Evolutionary conservation across 352 stramenopile species (phyloP).

Genomic region (Bremia lactucae): DNA sequence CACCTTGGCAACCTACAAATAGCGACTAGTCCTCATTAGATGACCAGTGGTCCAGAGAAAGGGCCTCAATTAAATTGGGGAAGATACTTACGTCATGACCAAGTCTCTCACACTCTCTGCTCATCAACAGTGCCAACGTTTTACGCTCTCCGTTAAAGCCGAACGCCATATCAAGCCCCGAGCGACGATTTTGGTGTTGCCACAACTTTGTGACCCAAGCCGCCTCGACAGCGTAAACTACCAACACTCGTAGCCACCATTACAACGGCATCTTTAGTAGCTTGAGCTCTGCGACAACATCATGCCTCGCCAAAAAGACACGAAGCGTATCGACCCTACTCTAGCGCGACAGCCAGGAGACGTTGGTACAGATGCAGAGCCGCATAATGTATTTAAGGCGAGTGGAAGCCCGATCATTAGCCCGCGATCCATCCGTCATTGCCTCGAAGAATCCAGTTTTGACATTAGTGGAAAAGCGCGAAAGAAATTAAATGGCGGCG

Average conservation of each 20-base stretch:
- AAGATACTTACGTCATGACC: too few species aligned
- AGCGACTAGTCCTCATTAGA: too few species aligned
- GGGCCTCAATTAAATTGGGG: too few species aligned
- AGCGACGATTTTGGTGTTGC: neutral
- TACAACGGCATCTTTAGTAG: conserved; percentile 13
- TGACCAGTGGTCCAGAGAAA: too few species aligned
- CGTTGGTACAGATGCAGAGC: conserved; percentile 17
- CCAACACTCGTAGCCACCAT: neutral
- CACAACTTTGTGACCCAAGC: neutral
- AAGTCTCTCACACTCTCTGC: conserved; percentile 21
- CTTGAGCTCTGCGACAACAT: conserved; percentile 6
- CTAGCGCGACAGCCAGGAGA: conserved; percentile 15
- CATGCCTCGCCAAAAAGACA: conserved; percentile 50
- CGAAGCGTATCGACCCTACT: conserved; percentile 36
- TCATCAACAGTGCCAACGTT: neutral
- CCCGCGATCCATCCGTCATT: conserved; percentile 55
- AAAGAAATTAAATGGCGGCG: conserved; percentile 18
- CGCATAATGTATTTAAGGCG: conserved; percentile 43
- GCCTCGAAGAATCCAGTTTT: conserved; percentile 42
- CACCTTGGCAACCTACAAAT: too few species aligned
- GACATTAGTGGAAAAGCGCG: conserved; percentile 32
- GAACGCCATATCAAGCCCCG: conserved; percentile 8
- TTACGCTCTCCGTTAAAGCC: conserved; percentile 16
- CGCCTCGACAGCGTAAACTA: too few species aligned
- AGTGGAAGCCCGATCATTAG: conserved; percentile 58